Conservation (phyloP, 1,139 yeast genomes). For the Wickerhamomyces sp. region DNA sequence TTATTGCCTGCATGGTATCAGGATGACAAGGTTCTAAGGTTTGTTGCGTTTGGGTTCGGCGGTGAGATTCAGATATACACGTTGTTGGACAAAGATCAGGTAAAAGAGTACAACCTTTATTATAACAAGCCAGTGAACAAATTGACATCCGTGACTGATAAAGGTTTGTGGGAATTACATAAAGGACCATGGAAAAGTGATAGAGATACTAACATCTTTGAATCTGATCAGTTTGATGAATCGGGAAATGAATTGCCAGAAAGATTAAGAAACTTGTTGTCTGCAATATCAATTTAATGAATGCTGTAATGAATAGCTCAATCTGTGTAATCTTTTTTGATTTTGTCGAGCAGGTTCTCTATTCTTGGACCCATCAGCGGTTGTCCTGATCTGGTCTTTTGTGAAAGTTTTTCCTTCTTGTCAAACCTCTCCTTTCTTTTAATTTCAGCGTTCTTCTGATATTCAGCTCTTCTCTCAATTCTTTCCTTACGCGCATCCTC, state of each 20-base stretch:
- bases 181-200: slow-evolving; percentile 12
- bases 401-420: slow-evolving; percentile 46
- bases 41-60: slow-evolving; percentile 40
- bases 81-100: slow-evolving; percentile 10
- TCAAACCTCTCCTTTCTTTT: slow-evolving; percentile 34
- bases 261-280: slow-evolving; percentile 7
- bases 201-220: slow-evolving; percentile 13
- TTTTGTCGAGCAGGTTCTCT: slow-evolving; percentile 70
- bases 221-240: slow-evolving; percentile 8
- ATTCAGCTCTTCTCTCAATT: slow-evolving; percentile 27
- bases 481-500: slow-evolving; percentile 30
- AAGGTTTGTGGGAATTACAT: slow-evolving; percentile 20
- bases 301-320: background rate
- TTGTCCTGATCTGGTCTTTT: slow-evolving; percentile 72
- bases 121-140: slow-evolving; percentile 15
- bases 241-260: slow-evolving; percentile 3
- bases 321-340: slow-evolving; percentile 39
- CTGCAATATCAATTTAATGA: slow-evolving; percentile 10
- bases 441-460: slow-evolving; percentile 25
- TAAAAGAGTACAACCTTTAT: slow-evolving; percentile 6
- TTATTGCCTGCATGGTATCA: slow-evolving; percentile 34
- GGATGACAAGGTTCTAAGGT: slow-evolving; percentile 14
- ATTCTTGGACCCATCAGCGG: slow-evolving; percentile 91
- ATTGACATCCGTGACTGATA: slow-evolving; percentile 9
- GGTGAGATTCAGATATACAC: slow-evolving; percentile 41